Conservation (phyloP, 257 asterid species). For the Eustoma russellianum region DNA sequence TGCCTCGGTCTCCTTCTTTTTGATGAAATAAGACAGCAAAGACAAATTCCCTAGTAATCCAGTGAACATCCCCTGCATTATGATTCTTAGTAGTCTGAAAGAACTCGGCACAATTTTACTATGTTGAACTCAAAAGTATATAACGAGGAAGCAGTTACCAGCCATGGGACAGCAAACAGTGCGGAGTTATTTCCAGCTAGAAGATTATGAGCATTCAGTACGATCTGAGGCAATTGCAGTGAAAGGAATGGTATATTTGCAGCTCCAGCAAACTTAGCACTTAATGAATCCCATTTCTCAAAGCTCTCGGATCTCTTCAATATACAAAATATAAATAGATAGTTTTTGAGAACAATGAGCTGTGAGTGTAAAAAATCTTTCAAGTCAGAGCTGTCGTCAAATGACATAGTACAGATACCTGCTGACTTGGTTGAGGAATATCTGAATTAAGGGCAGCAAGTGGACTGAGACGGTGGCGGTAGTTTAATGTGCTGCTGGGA, state of each 20-base stretch:
- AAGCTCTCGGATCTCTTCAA: conserved; percentile 42
- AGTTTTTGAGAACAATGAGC: neutral
- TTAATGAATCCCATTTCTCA: conserved; percentile 78
- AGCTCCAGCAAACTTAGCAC: conserved; percentile 92
- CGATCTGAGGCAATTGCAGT: conserved; percentile 89
- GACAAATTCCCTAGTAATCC: conserved; percentile 94
- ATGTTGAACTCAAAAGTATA: neutral
- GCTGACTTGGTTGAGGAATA: conserved; percentile 25
- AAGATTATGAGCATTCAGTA: conserved; percentile 87
- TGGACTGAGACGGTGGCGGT: conserved; percentile 23
- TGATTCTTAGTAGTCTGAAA: neutral
- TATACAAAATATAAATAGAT: neutral
- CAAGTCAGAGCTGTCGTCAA: neutral
- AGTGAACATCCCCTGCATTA: conserved; percentile 84
- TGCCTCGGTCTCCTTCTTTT: conserved; percentile 84
- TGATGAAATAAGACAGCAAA: conserved; percentile 74
- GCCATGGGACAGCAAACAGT: conserved; percentile 94
- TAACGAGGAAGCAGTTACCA: conserved; percentile 38
- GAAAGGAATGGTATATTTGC: conserved; percentile 83
- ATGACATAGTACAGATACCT: conserved; percentile 30
- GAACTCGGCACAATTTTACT: neutral
- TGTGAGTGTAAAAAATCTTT: neutral
- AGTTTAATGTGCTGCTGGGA: conserved; percentile 19
- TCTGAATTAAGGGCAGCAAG: conserved; percentile 38
- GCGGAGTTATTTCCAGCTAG: conserved; percentile 68